Base-by-base conservation (phyloP, 2,329 filamentous ascomycete genomes). In the Aspergillus jensenii region DNA sequence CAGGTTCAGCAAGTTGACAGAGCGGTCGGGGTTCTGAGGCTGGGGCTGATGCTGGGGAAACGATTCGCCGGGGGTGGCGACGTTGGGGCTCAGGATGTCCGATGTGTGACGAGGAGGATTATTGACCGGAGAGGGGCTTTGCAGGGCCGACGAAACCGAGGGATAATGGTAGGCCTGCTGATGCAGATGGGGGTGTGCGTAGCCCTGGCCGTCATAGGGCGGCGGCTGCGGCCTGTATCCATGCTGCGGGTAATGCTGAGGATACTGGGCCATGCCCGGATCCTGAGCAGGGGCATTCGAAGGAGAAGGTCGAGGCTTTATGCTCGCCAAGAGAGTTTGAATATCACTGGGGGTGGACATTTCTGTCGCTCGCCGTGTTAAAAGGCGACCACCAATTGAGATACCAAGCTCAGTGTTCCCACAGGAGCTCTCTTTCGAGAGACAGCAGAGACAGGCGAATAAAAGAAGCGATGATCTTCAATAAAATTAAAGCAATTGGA, bases 1-100 rank as follows among this genome's bases (percentile, higher is more conserved):
- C 60, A 90, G 73, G 67, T 84, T 88, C 59, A 90, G 79, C 63
- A 90, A 72, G 66, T 83, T 85, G 61, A 80, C 79, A 15, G 83
- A 82, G 59, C 81, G 79, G 56, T 81, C 79, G 50, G 75, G 71
- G 59, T 77, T 79, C 45, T 68, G 64, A 21, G 70, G 64, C 61
- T 74, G 65, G 65, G 71, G 58, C 70, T 71, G 68, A 72, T 75
- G 52, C 69, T 74, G 52, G 66, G 73, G 66, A 65, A 71, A 68
- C 73, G 73, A 70, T 65, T 75, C 73, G 47, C 72, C 72, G 35
- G 75, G 74, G 56, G 81, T 80, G 50, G 76, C 62, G 59, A 75
- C 71, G 60, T 79, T 82, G 9, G 85, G 84, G 68, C 84, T 87
- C 70, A 87, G 79, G 65, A 87, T 77, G 61, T 82, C 81, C 57